Evolutionary conservation across 129 eudicot species (phyloP).

Genomic region (Logfia minima): DNA sequence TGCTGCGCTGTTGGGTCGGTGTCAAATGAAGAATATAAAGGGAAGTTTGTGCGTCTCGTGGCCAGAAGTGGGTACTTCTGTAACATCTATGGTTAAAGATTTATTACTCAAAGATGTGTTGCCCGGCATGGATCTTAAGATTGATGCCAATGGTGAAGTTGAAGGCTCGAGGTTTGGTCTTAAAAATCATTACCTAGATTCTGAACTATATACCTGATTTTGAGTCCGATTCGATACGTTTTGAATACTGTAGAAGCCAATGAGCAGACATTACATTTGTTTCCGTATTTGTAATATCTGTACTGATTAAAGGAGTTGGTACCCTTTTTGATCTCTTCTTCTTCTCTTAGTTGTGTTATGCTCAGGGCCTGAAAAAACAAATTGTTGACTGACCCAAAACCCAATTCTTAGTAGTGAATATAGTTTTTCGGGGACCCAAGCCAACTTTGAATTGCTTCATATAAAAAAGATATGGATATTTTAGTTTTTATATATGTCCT

Average conservation of each 20-base stretch:
- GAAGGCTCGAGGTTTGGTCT: slow-evolving; percentile 51
- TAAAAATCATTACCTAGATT: slow-evolving; percentile 56
- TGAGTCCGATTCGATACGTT: neutral
- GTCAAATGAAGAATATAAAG: slow-evolving; percentile 69
- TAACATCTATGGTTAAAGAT: slow-evolving; percentile 46
- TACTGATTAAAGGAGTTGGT: slow-evolving; percentile 6
- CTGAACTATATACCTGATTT: slow-evolving; percentile 70
- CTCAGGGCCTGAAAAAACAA: neutral
- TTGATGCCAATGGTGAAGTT: slow-evolving; percentile 42
- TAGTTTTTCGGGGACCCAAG: neutral
- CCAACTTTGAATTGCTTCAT: slow-evolving; percentile 13
- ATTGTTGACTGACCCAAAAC: neutral
- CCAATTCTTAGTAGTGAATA: neutral
- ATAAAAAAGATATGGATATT: neutral
- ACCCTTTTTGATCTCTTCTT: slow-evolving; percentile 5
- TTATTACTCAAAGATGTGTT: slow-evolving; percentile 60
- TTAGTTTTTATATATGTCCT: neutral
- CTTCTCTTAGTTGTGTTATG: neutral
- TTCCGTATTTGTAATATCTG: slow-evolving; percentile 16
- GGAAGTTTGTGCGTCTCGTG: slow-evolving; percentile 74
- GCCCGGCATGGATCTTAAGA: slow-evolving; percentile 40
- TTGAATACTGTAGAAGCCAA: slow-evolving; percentile 24
- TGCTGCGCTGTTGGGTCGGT: slow-evolving; percentile 81
- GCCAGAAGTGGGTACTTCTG: slow-evolving; percentile 78
- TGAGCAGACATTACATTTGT: slow-evolving; percentile 2